A percentile compares a stretch with the other conserved stretches of the same genome.
Conservation (phyloP, 495 filamentous ascomycete species). For the Daldinia concentrica region DNA sequence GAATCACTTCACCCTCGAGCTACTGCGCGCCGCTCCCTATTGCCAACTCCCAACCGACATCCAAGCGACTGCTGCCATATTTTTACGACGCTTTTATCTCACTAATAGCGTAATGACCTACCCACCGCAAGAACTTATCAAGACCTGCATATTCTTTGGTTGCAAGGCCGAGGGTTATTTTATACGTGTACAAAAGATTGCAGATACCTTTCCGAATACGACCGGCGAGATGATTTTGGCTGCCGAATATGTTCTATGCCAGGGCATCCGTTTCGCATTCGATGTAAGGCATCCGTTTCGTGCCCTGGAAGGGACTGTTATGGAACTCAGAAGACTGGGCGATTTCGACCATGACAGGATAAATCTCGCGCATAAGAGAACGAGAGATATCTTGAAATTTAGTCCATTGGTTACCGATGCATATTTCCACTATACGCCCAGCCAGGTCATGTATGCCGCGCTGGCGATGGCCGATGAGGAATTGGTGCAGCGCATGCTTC, state of each 20-base stretch:
- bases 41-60: slow-evolving; percentile 83
- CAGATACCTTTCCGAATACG: slow-evolving; percentile 66
- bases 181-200: slow-evolving; percentile 70
- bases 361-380: slow-evolving; percentile 71
- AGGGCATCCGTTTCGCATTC: slow-evolving; percentile 92
- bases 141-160: slow-evolving; percentile 87
- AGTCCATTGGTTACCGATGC: slow-evolving; percentile 87
- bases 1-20: slow-evolving; percentile 77
- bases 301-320: slow-evolving; percentile 81
- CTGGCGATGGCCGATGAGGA: slow-evolving; percentile 77
- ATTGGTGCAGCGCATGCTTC: slow-evolving; percentile 76
- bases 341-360: slow-evolving; percentile 64
- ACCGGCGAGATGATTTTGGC: slow-evolving; percentile 82
- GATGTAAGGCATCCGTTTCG: slow-evolving; percentile 92
- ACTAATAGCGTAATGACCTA: slow-evolving; percentile 96
- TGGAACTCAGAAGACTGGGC: slow-evolving; percentile 73
- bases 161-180: slow-evolving; percentile 90
- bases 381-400: slow-evolving; percentile 76
- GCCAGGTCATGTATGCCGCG: slow-evolving; percentile 89
- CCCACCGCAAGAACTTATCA: slow-evolving; percentile 84
- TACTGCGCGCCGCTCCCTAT: slow-evolving; percentile 76
- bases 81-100: slow-evolving; percentile 92
- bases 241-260: slow-evolving; percentile 89
- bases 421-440: slow-evolving; percentile 95
- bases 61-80: slow-evolving; percentile 89